Evolutionary conservation across 108 stramenopile species (phyloP).

Genomic region (Conticribra weissflogii): DNA sequence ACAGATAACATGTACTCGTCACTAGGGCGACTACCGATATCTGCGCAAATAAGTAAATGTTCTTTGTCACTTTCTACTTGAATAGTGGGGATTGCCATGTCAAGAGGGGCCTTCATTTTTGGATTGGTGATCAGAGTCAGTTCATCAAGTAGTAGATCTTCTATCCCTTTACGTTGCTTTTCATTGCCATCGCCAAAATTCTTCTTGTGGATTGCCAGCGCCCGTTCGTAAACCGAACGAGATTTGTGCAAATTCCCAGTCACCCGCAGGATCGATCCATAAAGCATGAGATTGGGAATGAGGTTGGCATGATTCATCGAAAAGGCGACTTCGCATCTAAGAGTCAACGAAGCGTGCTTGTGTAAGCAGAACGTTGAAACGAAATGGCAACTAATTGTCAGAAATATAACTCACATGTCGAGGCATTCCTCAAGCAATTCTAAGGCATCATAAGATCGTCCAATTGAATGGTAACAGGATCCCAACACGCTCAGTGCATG

Average conservation of each 20-base stretch:
- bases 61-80: slow-evolving; percentile 11
- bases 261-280: slow-evolving; percentile 37
- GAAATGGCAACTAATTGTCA: too few species aligned
- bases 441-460: slow-evolving; percentile 31
- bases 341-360: too few species aligned
- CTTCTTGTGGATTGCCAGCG: slow-evolving; percentile 33
- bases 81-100: slow-evolving; percentile 24
- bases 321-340: slow-evolving; percentile 30
- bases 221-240: slow-evolving; percentile 27
- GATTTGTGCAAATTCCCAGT: slow-evolving; percentile 25
- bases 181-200: slow-evolving; percentile 37
- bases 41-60: slow-evolving; percentile 33
- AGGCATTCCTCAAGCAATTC: slow-evolving; percentile 37
- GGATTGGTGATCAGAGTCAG: slow-evolving; percentile 12
- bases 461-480: slow-evolving; percentile 36
- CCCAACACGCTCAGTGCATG: slow-evolving; percentile 45
- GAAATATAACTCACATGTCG: slow-evolving; percentile 24
- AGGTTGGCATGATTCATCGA: slow-evolving; percentile 40
- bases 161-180: slow-evolving; percentile 18
- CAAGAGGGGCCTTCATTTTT: slow-evolving; percentile 3
- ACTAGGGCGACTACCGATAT: slow-evolving; percentile 30
- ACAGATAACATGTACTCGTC: slow-evolving; percentile 40
- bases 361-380: too few species aligned
- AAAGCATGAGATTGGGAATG: slow-evolving; percentile 48
- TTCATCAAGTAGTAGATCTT: too few species aligned